Conservation (phyloP, 208 protist genomes). For the Trypanosoma lewisi region DNA sequence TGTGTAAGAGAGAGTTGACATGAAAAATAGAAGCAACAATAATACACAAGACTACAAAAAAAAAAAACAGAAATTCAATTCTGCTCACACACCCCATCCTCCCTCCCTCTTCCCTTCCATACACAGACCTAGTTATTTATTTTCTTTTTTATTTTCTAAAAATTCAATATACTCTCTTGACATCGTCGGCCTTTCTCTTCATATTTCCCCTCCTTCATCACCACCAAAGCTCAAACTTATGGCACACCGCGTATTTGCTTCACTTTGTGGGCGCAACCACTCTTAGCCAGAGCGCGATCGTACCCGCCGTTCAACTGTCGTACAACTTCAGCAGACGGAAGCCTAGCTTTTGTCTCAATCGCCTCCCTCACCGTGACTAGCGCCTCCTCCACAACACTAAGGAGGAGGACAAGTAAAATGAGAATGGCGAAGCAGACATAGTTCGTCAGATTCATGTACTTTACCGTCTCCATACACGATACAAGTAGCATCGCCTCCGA, state of each 20-base stretch:
- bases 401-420: constrained; percentile 33
- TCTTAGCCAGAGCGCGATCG: constrained; percentile 13
- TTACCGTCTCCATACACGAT: constrained; percentile 1
- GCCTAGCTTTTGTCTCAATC: constrained; percentile 38
- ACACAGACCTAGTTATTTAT: constrained; percentile 26
- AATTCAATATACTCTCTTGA: not conserved
- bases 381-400: constrained; percentile 36
- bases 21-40: too few species aligned
- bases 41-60: too few species aligned
- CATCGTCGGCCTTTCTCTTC: too few species aligned
- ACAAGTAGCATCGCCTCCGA: not conserved
- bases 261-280: constrained; percentile 23
- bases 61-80: too few species aligned
- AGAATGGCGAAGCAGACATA: constrained; percentile 26
- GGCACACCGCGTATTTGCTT: constrained; percentile 5
- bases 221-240: too few species aligned
- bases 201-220: not conserved
- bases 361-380: constrained; percentile 35
- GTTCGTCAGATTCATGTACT: constrained; percentile 25
- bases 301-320: constrained; percentile 72
- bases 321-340: constrained; percentile 49
- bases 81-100: not conserved
- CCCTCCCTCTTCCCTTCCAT: not conserved
- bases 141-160: constrained; percentile 15
- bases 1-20: too few species aligned